These are phyloP conservation scores for Lodderomyces pseudojiufengensis DNA, from an alignment of 1,139 yeast genomes.

Conservation along the genomic window DNA sequence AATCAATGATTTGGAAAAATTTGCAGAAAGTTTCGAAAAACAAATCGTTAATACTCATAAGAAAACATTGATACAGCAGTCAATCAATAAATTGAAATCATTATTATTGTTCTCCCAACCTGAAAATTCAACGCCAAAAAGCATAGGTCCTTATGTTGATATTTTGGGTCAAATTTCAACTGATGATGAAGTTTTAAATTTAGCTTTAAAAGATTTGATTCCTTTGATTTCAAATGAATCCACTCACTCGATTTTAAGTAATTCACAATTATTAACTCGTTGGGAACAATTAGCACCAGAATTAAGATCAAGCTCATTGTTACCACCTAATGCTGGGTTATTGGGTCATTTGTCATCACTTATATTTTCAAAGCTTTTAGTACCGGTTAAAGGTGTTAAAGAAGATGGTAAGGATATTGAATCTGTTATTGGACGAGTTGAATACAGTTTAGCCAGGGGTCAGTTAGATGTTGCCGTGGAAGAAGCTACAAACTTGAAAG, in stretches of 20 bases:
- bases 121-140: slow-evolving; percentile 26
- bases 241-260: slow-evolving; percentile 57
- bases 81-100: slow-evolving; percentile 52
- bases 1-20: slow-evolving; percentile 54
- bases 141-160: slow-evolving; percentile 43
- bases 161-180: slow-evolving; percentile 45
- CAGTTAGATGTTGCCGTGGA: slow-evolving; percentile 86
- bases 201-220: slow-evolving; percentile 36
- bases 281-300: slow-evolving; percentile 81
- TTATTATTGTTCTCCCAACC: slow-evolving; percentile 34
- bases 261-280: slow-evolving; percentile 65
- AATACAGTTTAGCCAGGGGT: slow-evolving; percentile 69
- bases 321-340: slow-evolving; percentile 94
- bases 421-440: slow-evolving; percentile 82
- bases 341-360: slow-evolving; percentile 85
- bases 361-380: slow-evolving; percentile 69
- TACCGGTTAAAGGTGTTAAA: slow-evolving; percentile 55
- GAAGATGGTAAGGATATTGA: slow-evolving; percentile 81
- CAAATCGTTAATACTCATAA: slow-evolving; percentile 55
- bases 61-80: slow-evolving; percentile 53
- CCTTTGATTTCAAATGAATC: slow-evolving; percentile 47
- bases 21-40: slow-evolving; percentile 55
- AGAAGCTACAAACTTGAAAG: slow-evolving; percentile 84
- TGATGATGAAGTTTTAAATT: slow-evolving; percentile 39
- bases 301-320: slow-evolving; percentile 79